phyloP scores from a whole-genome alignment of 768 basidiomycete genomes.

The Lactifluus echinatus region DNA sequence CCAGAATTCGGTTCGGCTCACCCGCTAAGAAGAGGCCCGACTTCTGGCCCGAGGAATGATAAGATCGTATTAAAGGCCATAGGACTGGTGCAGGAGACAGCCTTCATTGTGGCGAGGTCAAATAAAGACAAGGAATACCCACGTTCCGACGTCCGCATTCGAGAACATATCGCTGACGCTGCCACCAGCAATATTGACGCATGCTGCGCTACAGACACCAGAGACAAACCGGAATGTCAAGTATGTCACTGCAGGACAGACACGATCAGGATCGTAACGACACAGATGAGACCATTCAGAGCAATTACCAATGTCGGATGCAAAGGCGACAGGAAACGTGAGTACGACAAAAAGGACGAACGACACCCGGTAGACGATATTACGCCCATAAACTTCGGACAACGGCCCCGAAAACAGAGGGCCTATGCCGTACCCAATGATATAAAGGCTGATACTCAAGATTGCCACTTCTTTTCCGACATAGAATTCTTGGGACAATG shows the following conservation, averaged over 20 bases:
- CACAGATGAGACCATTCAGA: neutral
- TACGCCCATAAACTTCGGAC: slow-evolving; percentile 53
- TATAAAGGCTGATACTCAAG: slow-evolving; percentile 34
- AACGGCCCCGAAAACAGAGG: slow-evolving; percentile 30
- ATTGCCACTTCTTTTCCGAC: slow-evolving; percentile 34
- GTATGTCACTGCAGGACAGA: slow-evolving; percentile 39
- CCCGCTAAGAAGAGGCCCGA: slow-evolving; percentile 53
- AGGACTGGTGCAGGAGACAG: slow-evolving; percentile 28
- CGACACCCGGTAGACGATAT: slow-evolving; percentile 52
- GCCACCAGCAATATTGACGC: slow-evolving; percentile 52
- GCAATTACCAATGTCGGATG: slow-evolving; percentile 47
- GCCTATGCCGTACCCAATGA: slow-evolving; percentile 26
- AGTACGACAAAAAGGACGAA: slow-evolving; percentile 54
- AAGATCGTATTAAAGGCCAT: slow-evolving; percentile 47
- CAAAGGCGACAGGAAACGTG: slow-evolving; percentile 66
- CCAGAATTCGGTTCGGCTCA: slow-evolving; percentile 26
- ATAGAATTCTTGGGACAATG: slow-evolving; percentile 30
- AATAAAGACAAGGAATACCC: slow-evolving; percentile 21
- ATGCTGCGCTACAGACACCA: slow-evolving; percentile 48
- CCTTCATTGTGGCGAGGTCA: neutral
- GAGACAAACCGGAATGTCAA: slow-evolving; percentile 53
- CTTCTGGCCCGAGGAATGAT: slow-evolving; percentile 48
- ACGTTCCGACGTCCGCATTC: slow-evolving; percentile 52
- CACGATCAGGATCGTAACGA: neutral
- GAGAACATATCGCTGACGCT: slow-evolving; percentile 35